Base-by-base conservation (phyloP, 305 asterid genomes). In the Fraxinus sp. region DNA sequence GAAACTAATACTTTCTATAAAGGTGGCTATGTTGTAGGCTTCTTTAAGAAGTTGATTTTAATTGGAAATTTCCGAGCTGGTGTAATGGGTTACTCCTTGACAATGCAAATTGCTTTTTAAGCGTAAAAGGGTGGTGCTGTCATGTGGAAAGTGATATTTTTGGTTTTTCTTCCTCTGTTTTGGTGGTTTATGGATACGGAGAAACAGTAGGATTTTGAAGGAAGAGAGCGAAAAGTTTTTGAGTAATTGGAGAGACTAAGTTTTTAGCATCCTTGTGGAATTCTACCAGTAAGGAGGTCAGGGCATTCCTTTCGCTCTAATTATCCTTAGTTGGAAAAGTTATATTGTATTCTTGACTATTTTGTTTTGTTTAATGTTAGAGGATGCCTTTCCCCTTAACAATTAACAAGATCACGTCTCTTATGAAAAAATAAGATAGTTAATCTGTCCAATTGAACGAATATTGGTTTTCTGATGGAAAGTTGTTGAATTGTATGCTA, bases 381-480 rank as follows among this genome's bases (percentile, higher is more conserved):
- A 71, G 46, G 24, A 68, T 71, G 64, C 24, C 9, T 55, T 55
- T 55, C 64, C 43, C 77, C 77, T 33, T 33, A 71, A 30, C 16
- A 71, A 33, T 33, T 72, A 14, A 72, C 36, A 71, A 71, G 16
- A 71, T 71, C 41, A 16, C 39, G 5, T 32, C n/a, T 16, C 43
- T 33, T 33, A 2, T 33, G 36, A 70, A 33, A 18, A 72, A 33
- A 35, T 5, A 35, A n/a, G 26, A 33, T 10, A 13, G 37, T 68
- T 11, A 26, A 68, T 68, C 28, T 22, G 33, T 62, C 72, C 72
- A 24, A 62, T 62, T 18, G 46, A 10, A 32, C 46, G 0, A 72
- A 32, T 72, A 32, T 72, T 32, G 75, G 13, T 72, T 62, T 37
- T 82, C 75, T 62, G 77, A 62, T 76, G 71, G 24, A 73, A 62